Conservation (phyloP, 2,329 filamentous ascomycete species). For the Exserohilum turcica region DNA sequence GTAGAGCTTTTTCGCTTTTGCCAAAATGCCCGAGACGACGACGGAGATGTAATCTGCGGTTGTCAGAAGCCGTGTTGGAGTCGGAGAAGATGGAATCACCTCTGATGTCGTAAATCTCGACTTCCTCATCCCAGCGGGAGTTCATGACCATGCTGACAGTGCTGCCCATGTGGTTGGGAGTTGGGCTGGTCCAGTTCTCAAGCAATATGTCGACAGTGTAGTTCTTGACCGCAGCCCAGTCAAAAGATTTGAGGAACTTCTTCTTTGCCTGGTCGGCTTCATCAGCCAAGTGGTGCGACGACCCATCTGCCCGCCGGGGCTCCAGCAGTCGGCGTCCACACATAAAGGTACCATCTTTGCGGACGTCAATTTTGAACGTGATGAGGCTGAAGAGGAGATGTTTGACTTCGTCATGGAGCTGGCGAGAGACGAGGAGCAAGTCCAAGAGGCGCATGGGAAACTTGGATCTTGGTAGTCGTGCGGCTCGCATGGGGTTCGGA, state of each 20-base stretch:
- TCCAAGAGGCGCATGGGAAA: conserved; percentile 28
- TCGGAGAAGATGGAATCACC: conserved; percentile 12
- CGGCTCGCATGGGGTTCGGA: not conserved
- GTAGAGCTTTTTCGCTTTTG: conserved; percentile 34
- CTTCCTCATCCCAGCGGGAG: conserved; percentile 39
- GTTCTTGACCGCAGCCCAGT: conserved; percentile 39
- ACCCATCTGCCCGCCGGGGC: conserved; percentile 35
- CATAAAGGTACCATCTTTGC: conserved; percentile 42
- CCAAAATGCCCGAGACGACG: conserved; percentile 38
- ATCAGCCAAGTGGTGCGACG: conserved; percentile 21
- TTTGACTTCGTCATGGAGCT: conserved; percentile 36
- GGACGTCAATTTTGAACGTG: conserved; percentile 39
- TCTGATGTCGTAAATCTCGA: conserved; percentile 46
- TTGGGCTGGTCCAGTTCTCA: conserved; percentile 22
- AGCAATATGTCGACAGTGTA: conserved; percentile 42
- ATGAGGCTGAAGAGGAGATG: conserved; percentile 37
- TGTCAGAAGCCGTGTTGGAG: not conserved
- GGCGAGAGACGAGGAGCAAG: conserved; percentile 34
- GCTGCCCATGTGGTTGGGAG: not conserved
- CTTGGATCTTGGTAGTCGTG: not conserved
- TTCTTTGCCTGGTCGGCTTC: conserved; percentile 24
- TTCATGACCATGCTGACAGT: not conserved
- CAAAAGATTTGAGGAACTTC: conserved; percentile 35
- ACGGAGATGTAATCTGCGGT: conserved; percentile 37
- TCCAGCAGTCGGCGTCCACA: conserved; percentile 39